Base-by-base conservation (phyloP, 2,329 filamentous ascomycete genomes). In the Claviceps arundinis region DNA sequence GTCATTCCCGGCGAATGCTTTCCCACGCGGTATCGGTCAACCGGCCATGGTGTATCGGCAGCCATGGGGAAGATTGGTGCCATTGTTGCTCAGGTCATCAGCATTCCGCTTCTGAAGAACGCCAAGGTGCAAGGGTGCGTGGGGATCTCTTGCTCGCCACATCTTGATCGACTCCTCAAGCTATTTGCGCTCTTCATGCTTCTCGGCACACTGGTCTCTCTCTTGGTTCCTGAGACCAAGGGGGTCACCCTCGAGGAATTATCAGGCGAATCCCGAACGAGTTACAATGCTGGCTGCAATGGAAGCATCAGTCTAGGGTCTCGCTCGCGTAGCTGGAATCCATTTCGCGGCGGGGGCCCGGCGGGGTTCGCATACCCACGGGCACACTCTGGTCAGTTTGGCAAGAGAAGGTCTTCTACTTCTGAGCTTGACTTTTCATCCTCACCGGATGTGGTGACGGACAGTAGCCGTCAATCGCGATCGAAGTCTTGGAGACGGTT, bases 141-240 rank as follows among this genome's bases (percentile, higher is more conserved):
- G 19, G 75, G 76, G 0, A 72, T 66, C 1, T 61, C 60, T 7
- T 78, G 76, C 57, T 70, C 71, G 1, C 73, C 75, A 0, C 85
- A 83, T 77, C 74, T 90, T 51, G 77, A 86, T 64, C 81, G 84
- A 52, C 77, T 90, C 40, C 82, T 91, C 71, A 76, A 88, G 64
- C 84, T 89, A 40, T 89, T 87, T 65, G 84, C 85, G 0, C 72
- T 88, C 9, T 89, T 91, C 72, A 90, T 89, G 87, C 73, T 90
- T 5, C 75, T 77, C 50, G 87, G 87, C 38, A 77, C 79, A 47
- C 67, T 87, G 47, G 80, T 80, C 2, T 82, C 82, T 1, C 70
- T 89, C 3, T 68, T 91, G n/a, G 81, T 90, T 22, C 85, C 85
- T 0, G 87, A 89, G 68, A 89, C 84, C 0, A 89, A 85, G 70